Evolutionary conservation across 192 early-diverging fungal genomes (phyloP).

Genomic region (Coemansia pectinata): DNA sequence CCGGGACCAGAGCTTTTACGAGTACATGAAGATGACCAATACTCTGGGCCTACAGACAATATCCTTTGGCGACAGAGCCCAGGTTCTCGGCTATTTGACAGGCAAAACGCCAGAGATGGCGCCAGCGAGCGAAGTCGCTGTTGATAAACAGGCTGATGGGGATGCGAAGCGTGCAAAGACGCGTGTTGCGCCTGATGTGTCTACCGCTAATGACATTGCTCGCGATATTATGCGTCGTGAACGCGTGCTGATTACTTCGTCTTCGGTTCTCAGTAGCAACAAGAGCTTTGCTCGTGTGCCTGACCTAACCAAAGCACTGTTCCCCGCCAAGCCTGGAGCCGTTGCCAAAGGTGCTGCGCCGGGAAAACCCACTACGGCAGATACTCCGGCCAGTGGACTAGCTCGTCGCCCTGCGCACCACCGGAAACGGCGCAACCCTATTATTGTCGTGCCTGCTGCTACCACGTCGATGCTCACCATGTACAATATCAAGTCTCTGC

Average conservation of each 20-base stretch:
- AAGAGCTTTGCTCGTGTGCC: constrained; percentile 48
- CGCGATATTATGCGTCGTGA: constrained; percentile 39
- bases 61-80: constrained; percentile 71
- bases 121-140: not conserved
- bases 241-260: constrained; percentile 32
- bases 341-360: not conserved
- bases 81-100: constrained; percentile 73
- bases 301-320: constrained; percentile 40
- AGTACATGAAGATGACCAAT: constrained; percentile 69
- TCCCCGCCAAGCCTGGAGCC: constrained; percentile 26
- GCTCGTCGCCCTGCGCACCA: constrained; percentile 16
- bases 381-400: not conserved
- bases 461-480: constrained; percentile 81
- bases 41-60: constrained; percentile 64
- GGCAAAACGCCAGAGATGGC: constrained; percentile 54
- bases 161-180: constrained; percentile 18
- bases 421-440: constrained; percentile 62
- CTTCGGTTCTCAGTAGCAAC: constrained; percentile 37
- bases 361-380: not conserved
- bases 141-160: not conserved
- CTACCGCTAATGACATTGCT: constrained; percentile 17
- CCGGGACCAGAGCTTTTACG: constrained; percentile 63
- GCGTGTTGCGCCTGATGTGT: not conserved
- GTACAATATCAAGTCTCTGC: constrained; percentile 85
- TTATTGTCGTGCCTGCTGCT: constrained; percentile 91